Evolutionary conservation across 495 filamentous ascomycete genomes (phyloP), one percentile per base, ranked within the genome.

Genomic region (Chaetomidium leptoderma): DNA sequence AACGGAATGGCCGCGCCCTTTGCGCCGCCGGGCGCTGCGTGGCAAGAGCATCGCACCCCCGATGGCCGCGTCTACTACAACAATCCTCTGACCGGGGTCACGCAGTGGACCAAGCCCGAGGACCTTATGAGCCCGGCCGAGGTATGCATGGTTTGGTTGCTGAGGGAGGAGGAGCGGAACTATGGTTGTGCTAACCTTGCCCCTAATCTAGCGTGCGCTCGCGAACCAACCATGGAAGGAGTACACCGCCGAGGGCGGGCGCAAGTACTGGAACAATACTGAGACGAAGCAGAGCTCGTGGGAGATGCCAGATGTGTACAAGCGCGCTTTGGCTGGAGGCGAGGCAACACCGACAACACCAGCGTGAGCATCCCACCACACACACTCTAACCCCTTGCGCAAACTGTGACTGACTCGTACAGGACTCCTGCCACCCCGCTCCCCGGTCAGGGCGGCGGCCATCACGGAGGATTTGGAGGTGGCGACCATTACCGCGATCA

Each of bases 31-130:
- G 74, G 70, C 40, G 72, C 84, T 21, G 68, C 76, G 36, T 97
- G 92, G 93, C 84, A 88, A 70, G 89, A 93, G 75, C 87, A 90
- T 52, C 85, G 86, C 64, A 89, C 87, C 65, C 69, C 84, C 4
- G 92, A 95, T 63, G 93, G 93, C 39, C 82, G 90, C 49, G 76
- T 85, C n/a, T 98, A 98, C 73, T 98, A 95, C 68, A 96, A 91
- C 76, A 95, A 97, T 72, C 74, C 83, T 4, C 74, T 86, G 59
- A 96, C 91, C 5, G 92, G 93, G 66, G 86, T 78, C 32, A 97
- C 92, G 30, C 87, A 91, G 83, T 98, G 93, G 93, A 85, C 83
- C 37, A 97, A 96, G 73, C 93, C 93, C 19, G 79, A 84, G 60
- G 95, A 92, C 39, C 70, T 97, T 71, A 93, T 96, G 91, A 89